Percentiles rank a stretch among this genome's conserved stretches.
Evolutionary conservation across 495 filamentous ascomycete genomes (phyloP).

Genomic region (Talaromyces trachyspermus): DNA sequence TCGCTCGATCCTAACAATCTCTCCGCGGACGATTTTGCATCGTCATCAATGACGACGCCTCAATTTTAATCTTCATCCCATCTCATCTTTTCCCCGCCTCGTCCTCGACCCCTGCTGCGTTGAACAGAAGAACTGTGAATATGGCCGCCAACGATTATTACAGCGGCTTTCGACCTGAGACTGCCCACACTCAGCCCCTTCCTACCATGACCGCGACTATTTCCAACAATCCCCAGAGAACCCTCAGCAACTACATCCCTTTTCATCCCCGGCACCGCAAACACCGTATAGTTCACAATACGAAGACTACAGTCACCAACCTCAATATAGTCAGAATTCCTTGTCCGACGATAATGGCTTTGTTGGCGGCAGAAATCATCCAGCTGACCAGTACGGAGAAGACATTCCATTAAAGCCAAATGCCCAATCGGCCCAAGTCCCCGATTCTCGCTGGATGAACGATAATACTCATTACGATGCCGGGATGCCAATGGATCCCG

Average conservation of each 20-base stretch:
- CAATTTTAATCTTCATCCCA: no score
- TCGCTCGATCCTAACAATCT: no score
- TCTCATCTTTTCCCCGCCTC: no score
- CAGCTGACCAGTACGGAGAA: conserved; percentile 42
- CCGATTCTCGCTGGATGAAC: conserved; percentile 30
- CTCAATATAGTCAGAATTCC: conserved; percentile 35
- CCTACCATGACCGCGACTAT: conserved; percentile 20
- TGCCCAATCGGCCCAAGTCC: conserved; percentile 23
- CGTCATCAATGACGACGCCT: no score
- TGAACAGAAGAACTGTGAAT: conserved; percentile 17
- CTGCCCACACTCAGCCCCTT: conserved; percentile 34
- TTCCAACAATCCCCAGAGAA: conserved; percentile 11
- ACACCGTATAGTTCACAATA: conserved; percentile 22
- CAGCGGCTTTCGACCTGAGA: conserved; percentile 41
- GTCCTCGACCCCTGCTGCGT: no score
- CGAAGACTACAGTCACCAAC: conserved; percentile 25
- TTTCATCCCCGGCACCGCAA: conserved; percentile 19
- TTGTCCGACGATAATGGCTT: conserved; percentile 32
- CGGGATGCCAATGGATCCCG: conserved; percentile 20
- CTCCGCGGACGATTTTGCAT: no score
- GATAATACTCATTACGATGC: conserved; percentile 34
- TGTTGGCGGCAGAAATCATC: conserved; percentile 21
- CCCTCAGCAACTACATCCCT: conserved; percentile 15
- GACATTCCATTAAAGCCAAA: conserved; percentile 43
- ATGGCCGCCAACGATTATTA: conserved; percentile 88